Evolutionary conservation across 2,329 filamentous ascomycete genomes (phyloP), one percentile per base, ranked within the genome.

Genomic region (Colletotrichum sublineola): DNA sequence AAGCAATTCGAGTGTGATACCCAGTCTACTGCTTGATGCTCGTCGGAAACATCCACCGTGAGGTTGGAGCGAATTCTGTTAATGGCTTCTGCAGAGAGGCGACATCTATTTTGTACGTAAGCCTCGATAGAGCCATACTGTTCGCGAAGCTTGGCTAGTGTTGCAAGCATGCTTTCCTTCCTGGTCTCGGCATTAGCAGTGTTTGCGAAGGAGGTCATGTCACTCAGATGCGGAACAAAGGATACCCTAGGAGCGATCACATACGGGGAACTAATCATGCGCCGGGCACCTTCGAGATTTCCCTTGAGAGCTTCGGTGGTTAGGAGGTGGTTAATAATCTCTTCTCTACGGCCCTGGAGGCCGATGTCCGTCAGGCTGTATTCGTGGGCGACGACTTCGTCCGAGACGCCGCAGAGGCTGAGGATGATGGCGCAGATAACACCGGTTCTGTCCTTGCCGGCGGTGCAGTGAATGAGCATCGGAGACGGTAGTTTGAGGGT

Each of bases 401-500:
- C 86, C 1, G 85, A 80, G 0, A 93, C 90, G 5, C 90, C 90
- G 11, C 90, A 90, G 38, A 94, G 84, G 36, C 87, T 82, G 50
- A 94, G 84, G 11, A 95, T 79, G 52, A 95, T 76, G 3, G 91
- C 93, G 61, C 89, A 88, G 56, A 94, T 82, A 5, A 95, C 86
- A 2, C 93, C 93, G 0, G 93, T 95, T 55, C 93, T 86, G 79
- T 95, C 93, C 81, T 95, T 95, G 15, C 93, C 93, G 0, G 91
- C 92, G 0, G 92, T 93, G 80, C 93, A 95, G 78, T 95, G 92
- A 9, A 94, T 83, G 8, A 94, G 83, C 12, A 92, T 81, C 9
- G 91, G 89, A 1, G 82, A 74, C 2, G 81, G 76, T 2, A 84
- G 78, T 5, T 77, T 75, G 15, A 77, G 63, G 24, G 76, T 74